A percentile compares a stretch with the other conserved stretches of the same genome.
These are phyloP conservation scores for Syzygium jambos DNA, from an alignment of 345 rosid species.

Conservation along the genomic window DNA sequence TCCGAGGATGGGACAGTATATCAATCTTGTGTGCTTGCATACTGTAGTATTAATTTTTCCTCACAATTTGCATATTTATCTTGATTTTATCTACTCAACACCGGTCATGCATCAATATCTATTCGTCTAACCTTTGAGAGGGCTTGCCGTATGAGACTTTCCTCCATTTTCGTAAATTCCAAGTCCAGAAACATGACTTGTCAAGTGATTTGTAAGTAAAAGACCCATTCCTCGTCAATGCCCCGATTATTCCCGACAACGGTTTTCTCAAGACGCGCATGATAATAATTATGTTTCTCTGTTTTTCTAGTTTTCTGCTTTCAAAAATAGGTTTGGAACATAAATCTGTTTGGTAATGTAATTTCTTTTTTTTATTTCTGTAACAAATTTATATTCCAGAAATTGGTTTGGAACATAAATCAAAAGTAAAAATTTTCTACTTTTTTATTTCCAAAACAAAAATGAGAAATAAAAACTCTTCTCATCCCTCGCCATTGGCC, in stretches of 20 bases:
- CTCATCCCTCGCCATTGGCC: too few relatives aligned
- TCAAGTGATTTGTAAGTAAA: background rate
- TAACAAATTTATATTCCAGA: too few relatives aligned
- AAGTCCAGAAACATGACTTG: background rate
- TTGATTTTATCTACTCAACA: background rate
- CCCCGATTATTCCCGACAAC: background rate
- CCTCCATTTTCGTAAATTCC: background rate
- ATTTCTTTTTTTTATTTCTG: too few relatives aligned
- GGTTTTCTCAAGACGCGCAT: accelerated
- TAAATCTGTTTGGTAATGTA: too few relatives aligned
- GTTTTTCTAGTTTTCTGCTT: too few relatives aligned
- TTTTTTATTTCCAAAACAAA: too few relatives aligned
- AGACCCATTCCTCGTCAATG: background rate
- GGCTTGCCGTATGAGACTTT: background rate
- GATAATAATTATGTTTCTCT: too few relatives aligned
- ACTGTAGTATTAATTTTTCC: background rate
- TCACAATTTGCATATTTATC: background rate
- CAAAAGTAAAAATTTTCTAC: too few relatives aligned
- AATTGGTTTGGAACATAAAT: too few relatives aligned
- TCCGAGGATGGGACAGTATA: background rate
- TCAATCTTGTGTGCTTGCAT: background rate
- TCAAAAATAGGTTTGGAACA: too few relatives aligned
- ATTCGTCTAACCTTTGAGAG: background rate
- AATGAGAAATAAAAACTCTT: too few relatives aligned
- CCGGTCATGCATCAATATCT: background rate